Evolutionary conservation across 108 stramenopile genomes (phyloP), one percentile per base, ranked within the genome.

Genomic region (Fistulifera solaris): DNA sequence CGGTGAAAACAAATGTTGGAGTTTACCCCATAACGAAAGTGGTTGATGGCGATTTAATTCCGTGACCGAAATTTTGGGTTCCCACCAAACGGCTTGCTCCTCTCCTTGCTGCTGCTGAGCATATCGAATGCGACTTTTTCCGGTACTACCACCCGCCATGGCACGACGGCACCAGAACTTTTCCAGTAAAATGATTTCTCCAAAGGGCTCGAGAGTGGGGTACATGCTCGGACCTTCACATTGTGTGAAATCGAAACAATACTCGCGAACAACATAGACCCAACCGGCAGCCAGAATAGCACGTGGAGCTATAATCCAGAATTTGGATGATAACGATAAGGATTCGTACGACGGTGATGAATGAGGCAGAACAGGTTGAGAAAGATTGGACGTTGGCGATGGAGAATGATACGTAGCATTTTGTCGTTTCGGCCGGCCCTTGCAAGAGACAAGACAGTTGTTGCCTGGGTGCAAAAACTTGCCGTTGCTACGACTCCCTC

Each of bases 221-320:
- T 85, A 61, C 95, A 96, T 96, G 53, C 74, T 77, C 7, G 93
- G 93, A 10, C 95, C 95, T 78, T 89, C 91, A 47, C 86, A 88
- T 24, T 78, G 62, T 14, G 78, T 74, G 52, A 83, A 67, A 23
- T 72, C 72, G 16, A 85, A 51, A 16, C 83, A 86, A 58, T 84
- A 92, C 60, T 88, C 84, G 15, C 66, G 60, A 40, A 73, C 46
- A 22, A 84, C 52, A 52, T 86, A 81, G 50, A 82, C 67, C 28
- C 76, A 61, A 13, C 81, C 75, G 58, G 74, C 60, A 1, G 77
- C 72, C 38, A 45, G 52, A 4, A 56, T 38, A 19, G 67, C 26
- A 18, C 76, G 62, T 13, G 48, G 49, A 3, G 17, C 21, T 38
- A 18, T 6, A 35, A 35, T 35, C 31, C 31, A 35, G 31, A 35